A percentile compares a stretch with the other conserved stretches of the same genome.
phyloP scores from a whole-genome alignment of 2,329 filamentous ascomycete species.

The Alternaria incomplexa region DNA sequence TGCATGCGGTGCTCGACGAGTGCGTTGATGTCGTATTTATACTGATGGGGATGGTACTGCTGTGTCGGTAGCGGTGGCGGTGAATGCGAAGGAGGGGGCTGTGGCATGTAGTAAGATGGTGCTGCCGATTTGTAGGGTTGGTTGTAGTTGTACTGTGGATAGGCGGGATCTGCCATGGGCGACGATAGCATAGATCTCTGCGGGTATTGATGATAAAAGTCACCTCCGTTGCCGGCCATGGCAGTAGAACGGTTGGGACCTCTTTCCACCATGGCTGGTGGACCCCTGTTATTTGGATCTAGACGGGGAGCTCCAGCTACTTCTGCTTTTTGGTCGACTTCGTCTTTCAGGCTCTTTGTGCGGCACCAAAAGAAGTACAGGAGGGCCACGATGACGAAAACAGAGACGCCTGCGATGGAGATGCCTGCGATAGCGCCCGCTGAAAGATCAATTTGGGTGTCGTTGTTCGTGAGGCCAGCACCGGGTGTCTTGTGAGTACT shows the following conservation, averaged over 20 bases:
- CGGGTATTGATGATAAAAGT: constrained; percentile 1
- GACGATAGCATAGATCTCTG: background rate
- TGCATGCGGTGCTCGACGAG: background rate
- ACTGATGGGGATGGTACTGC: background rate
- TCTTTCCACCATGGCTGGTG: background rate
- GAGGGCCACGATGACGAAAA: constrained; percentile 25
- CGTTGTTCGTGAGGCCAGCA: background rate
- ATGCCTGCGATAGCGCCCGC: constrained; percentile 55
- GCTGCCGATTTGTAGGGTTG: background rate
- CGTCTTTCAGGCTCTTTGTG: constrained; percentile 27
- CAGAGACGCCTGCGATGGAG: constrained; percentile 61
- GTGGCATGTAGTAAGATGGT: background rate
- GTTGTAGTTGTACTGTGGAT: background rate
- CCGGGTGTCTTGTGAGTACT: constrained; percentile 1
- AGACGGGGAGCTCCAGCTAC: constrained; percentile 2
- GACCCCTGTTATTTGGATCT: background rate
- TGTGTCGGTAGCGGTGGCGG: background rate
- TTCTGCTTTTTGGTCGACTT: constrained; percentile 27
- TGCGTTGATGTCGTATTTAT: constrained; percentile 4
- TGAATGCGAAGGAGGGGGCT: background rate
- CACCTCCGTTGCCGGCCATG: background rate
- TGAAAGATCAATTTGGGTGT: constrained; percentile 26
- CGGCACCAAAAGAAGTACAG: constrained; percentile 40
- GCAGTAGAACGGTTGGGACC: background rate
- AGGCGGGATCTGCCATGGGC: background rate